These are phyloP conservation scores for Fonsecaea multimorphosa DNA, from an alignment of 2,329 filamentous ascomycete species.

Conservation along the genomic window DNA sequence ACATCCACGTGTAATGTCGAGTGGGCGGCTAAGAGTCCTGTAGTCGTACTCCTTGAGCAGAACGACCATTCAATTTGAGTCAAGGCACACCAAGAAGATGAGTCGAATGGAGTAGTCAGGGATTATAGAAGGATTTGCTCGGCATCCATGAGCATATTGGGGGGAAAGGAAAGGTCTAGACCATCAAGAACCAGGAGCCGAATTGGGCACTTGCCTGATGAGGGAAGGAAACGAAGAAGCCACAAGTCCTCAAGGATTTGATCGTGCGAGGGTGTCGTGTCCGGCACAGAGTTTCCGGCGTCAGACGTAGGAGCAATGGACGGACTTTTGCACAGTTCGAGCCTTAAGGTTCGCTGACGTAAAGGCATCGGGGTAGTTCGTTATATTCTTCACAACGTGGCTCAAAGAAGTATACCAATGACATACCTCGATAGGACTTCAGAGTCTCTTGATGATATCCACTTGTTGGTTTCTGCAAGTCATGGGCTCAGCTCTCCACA, in stretches of 20 bases:
- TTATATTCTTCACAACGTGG: background rate
- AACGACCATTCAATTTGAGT: background rate
- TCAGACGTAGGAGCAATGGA: background rate
- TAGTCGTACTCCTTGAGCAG: background rate
- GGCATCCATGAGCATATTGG: background rate
- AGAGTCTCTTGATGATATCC: background rate
- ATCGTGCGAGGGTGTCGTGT: background rate
- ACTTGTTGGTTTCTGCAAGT: slow-evolving; percentile 11
- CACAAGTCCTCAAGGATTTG: background rate
- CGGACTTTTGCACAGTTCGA: no score
- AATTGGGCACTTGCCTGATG: background rate
- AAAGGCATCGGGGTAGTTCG: background rate
- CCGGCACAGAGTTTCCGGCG: background rate
- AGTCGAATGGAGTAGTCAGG: background rate
- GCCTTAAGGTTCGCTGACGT: background rate
- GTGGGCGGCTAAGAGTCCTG: background rate
- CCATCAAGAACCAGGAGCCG: background rate
- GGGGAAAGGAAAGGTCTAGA: background rate
- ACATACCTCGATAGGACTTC: background rate
- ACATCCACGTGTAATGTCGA: background rate
- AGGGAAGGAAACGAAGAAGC: background rate
- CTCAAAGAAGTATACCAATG: slow-evolving; percentile 6
- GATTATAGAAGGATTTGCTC: background rate
- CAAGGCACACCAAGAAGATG: background rate
- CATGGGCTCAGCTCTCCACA: slow-evolving; percentile 16